Percentiles rank a stretch among this genome's conserved stretches.
Conservation (phyloP, 202 grass and related monocot genomes). For the Alloteropsis angusta region DNA sequence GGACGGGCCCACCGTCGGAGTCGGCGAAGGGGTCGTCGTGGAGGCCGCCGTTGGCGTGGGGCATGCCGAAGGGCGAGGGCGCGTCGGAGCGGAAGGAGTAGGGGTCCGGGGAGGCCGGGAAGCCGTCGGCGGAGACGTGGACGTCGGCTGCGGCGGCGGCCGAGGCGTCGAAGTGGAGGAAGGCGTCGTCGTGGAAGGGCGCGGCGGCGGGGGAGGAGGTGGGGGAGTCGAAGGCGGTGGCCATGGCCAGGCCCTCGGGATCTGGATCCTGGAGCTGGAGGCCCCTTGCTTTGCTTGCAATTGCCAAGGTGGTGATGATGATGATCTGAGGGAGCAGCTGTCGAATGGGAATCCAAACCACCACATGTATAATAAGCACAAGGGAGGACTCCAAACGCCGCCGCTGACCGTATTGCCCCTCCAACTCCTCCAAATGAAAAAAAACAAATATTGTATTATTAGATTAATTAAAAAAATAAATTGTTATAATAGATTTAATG, state of each 20-base stretch:
- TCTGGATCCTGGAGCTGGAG: constrained; percentile 1
- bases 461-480: too few species aligned
- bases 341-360: too few species aligned
- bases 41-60: constrained; percentile 44
- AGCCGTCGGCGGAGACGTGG: constrained; percentile 19
- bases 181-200: constrained; percentile 47
- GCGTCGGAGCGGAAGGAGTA: constrained; percentile 29
- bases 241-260: constrained; percentile 35
- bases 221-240: constrained; percentile 51
- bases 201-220: constrained; percentile 26
- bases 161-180: constrained; percentile 34
- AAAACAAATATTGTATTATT: too few species aligned
- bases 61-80: constrained; percentile 41
- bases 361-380: too few species aligned
- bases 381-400: too few species aligned
- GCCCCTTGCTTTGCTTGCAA: too few species aligned
- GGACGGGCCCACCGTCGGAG: constrained; percentile 34
- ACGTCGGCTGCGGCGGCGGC: not conserved
- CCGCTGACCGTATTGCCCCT: too few species aligned
- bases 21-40: constrained; percentile 28
- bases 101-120: constrained; percentile 45
- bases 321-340: too few species aligned
- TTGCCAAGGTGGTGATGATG: too few species aligned
- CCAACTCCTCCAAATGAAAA: too few species aligned
- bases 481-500: too few species aligned